phyloP scores from a whole-genome alignment of 2,329 filamentous ascomycete species.

The Hortaea werneckii region DNA sequence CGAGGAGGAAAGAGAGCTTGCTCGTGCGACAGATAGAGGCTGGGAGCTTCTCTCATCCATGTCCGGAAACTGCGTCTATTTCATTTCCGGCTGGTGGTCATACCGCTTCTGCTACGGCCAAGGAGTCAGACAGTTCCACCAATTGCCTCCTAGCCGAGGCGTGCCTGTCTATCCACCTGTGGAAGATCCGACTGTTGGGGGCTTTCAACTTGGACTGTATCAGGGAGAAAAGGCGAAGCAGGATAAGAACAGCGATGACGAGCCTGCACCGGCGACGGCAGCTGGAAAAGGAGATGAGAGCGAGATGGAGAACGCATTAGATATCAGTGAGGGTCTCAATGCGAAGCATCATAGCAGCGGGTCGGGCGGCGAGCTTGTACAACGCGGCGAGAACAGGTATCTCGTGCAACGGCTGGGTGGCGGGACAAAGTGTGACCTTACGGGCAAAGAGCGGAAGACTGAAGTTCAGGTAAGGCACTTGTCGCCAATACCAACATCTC shows the following conservation, averaged over 20 bases:
- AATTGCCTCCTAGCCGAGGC: slow-evolving; percentile 58
- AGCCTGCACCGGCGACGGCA: slow-evolving; percentile 9
- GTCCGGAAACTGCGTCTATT: slow-evolving; percentile 72
- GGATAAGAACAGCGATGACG: slow-evolving; percentile 15
- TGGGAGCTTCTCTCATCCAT: slow-evolving; percentile 72
- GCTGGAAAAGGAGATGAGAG: slow-evolving; percentile 3
- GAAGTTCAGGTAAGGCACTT: slow-evolving; percentile 55
- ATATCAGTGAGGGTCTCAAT: slow-evolving; percentile 20
- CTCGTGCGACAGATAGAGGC: slow-evolving; percentile 64
- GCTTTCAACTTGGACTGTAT: slow-evolving; percentile 66
- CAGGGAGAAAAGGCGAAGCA: slow-evolving; percentile 21
- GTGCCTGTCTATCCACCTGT: slow-evolving; percentile 60
- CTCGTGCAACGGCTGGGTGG: slow-evolving; percentile 71
- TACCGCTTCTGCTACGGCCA: slow-evolving; percentile 89
- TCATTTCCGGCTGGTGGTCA: slow-evolving; percentile 84
- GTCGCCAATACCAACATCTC: too few relatives aligned
- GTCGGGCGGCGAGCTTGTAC: slow-evolving; percentile 45
- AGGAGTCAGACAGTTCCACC: slow-evolving; percentile 84
- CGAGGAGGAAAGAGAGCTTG: slow-evolving; percentile 71
- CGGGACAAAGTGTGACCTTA: slow-evolving; percentile 79
- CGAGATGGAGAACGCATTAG: slow-evolving; percentile 17
- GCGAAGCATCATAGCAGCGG: slow-evolving; percentile 41
- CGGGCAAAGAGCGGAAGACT: slow-evolving; percentile 67
- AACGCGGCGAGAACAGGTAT: slow-evolving; percentile 75
- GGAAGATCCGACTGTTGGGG: slow-evolving; percentile 64